A percentile compares a stretch with the other conserved stretches of the same genome.
Evolutionary conservation across 352 stramenopile species (phyloP).

Genomic region (Phytopythium oedochilum): DNA sequence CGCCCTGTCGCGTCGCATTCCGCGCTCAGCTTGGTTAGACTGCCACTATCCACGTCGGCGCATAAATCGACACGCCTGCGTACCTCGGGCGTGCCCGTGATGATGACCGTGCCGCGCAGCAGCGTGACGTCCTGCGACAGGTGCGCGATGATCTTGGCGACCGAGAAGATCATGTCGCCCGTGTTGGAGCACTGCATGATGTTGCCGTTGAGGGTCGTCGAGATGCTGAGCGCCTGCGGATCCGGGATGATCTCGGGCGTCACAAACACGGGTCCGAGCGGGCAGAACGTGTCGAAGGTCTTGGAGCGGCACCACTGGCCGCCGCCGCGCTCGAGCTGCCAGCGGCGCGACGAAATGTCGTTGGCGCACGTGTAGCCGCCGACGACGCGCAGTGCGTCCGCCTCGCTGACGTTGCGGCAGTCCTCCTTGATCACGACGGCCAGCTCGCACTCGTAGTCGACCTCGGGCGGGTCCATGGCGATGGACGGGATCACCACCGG

Average conservation of each 20-base stretch:
- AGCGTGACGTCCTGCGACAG: conserved; percentile 89
- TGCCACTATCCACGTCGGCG: no score
- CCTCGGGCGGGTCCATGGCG: conserved; percentile 54
- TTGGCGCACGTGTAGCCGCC: conserved; percentile 87
- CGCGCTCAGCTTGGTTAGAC: no score
- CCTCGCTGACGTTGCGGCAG: conserved; percentile 78
- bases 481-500: conserved; percentile 79
- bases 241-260: conserved; percentile 68
- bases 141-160: conserved; percentile 85
- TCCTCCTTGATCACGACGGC: conserved; percentile 81
- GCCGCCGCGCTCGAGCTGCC: conserved; percentile 82
- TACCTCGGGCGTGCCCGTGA: conserved; percentile 89
- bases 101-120: conserved; percentile 82
- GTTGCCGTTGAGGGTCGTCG: conserved; percentile 77
- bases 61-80: no score
- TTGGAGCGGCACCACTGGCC: conserved; percentile 89
- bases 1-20: no score
- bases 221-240: conserved; percentile 70
- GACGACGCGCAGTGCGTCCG: conserved; percentile 83
- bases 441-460: conserved; percentile 92
- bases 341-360: conserved; percentile 86
- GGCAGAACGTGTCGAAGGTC: conserved; percentile 90
- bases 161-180: conserved; percentile 89
- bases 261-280: conserved; percentile 83
- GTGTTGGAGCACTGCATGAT: conserved; percentile 87